Percentiles rank a stretch among this genome's conserved stretches.
phyloP scores from a whole-genome alignment of 78 protist species.

The Dictyostelium capitatum region DNA sequence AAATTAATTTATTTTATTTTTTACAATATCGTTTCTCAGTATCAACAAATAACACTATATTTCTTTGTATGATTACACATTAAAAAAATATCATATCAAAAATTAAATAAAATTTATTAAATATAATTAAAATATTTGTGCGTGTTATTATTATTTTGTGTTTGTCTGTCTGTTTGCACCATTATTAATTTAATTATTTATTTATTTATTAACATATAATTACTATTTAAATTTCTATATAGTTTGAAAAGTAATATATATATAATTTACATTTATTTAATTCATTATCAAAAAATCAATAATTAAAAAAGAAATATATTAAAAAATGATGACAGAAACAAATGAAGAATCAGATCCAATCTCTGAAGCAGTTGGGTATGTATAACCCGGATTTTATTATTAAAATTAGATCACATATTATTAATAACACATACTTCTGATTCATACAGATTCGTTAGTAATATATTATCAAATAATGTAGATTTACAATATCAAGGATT shows the following conservation, averaged over 20 bases:
- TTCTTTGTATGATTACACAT: too few relatives aligned
- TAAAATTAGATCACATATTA: too few relatives aligned
- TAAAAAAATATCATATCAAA: background rate
- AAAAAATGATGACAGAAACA: constrained; percentile 70
- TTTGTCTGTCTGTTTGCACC: background rate
- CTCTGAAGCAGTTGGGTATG: constrained; percentile 82
- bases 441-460: constrained; percentile 49
- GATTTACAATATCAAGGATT: constrained; percentile 70
- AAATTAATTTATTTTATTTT: too few relatives aligned
- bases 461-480: constrained; percentile 40
- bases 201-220: too few relatives aligned
- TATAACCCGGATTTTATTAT: too few relatives aligned
- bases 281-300: background rate
- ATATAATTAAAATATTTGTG: background rate
- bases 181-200: too few relatives aligned
- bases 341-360: constrained; percentile 72
- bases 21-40: background rate
- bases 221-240: too few relatives aligned
- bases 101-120: too few relatives aligned
- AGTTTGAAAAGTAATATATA: too few relatives aligned
- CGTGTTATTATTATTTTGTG: background rate
- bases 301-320: background rate
- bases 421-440: too few relatives aligned
- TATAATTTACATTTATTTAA: too few relatives aligned
- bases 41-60: too few relatives aligned